Base-by-base conservation (phyloP, 2,329 filamentous ascomycete genomes). In the Aspergillus carbonarius region DNA sequence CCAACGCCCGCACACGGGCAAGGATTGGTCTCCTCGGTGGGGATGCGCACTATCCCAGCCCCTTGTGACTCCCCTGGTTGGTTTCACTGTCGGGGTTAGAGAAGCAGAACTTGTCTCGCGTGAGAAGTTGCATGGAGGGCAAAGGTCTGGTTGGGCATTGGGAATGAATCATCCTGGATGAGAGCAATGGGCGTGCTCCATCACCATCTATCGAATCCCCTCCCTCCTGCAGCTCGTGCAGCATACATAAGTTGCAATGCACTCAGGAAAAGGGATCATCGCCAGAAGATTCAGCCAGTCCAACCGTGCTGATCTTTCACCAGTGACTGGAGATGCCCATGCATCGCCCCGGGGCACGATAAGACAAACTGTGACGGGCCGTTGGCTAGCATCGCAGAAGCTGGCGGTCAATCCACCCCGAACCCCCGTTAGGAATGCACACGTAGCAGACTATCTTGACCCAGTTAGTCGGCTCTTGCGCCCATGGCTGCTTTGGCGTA, bases 351-450 rank as follows among this genome's bases (percentile, higher is more conserved):
- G 27, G 37, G 51, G 32, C 51, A 25, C 51, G 51, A 54, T 54
- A 54, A 54, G 51, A 54, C 51, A 37, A 54, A 27, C 44, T 48
- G 27, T n/a, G 27, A 48, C 44, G 44, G 44, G 44, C 44, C 44
- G 44, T 48, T 48, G 59, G 60, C 34, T 60, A 46, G 60, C 63
- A 58, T 57, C 50, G 56, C 20, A 37, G 20, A 55, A 58, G 57
- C 54, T 62, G 59, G 62, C 59, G 62, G 63, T 62, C 63, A 63
- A 62, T 57, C 46, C 32, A 37, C 48, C 32, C 53, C 17, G 57
- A 60, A 61, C 63, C 70, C 25, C 69, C 70, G 67, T 73, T 68
- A 72, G 61, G 51, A 51, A 60, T 66, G 71, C 69, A 68, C 72
- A 74, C 72, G 72, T 74, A 72, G 71, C 70, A 64, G 55, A 60